Evolutionary conservation across 306 rosid genomes (phyloP).

Genomic region (Rosa persica): DNA sequence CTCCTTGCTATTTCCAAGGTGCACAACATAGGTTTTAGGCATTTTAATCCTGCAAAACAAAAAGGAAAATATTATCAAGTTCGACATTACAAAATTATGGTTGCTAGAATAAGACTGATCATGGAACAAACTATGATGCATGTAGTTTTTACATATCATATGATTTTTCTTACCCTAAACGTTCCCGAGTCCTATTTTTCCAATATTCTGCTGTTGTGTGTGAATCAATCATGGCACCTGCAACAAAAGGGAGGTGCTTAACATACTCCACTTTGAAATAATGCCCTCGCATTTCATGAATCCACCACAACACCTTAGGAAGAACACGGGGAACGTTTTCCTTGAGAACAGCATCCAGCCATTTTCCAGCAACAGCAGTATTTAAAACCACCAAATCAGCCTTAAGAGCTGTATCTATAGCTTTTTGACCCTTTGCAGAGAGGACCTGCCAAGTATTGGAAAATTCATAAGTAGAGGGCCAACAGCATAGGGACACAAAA

Average conservation of each 20-base stretch:
- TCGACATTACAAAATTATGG: background rate
- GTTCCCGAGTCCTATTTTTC: constrained; percentile 81
- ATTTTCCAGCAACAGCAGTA: constrained; percentile 98
- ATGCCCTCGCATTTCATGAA: constrained; percentile 98
- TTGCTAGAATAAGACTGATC: background rate
- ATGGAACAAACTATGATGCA: background rate
- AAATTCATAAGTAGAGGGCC: background rate
- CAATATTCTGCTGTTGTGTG: constrained; percentile 86
- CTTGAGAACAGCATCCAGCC: constrained; percentile 87
- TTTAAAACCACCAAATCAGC: constrained; percentile 85
- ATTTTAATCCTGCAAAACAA: constrained; percentile 60
- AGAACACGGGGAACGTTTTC: constrained; percentile 70
- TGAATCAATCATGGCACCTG: constrained; percentile 98
- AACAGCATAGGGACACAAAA: too few relatives aligned
- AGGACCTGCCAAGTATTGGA: constrained; percentile 47
- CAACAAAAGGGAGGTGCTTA: constrained; percentile 98
- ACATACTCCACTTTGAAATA: constrained; percentile 96
- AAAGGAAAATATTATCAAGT: constrained; percentile 5
- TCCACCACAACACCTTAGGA: constrained; percentile 99
- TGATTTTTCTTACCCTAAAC: constrained; percentile 52
- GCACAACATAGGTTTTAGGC: constrained; percentile 91
- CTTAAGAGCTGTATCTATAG: constrained; percentile 70
- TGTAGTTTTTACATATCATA: background rate
- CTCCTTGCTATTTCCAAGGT: constrained; percentile 98
- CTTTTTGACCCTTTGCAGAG: constrained; percentile 73